These are phyloP conservation scores for Mycena sanguinolenta DNA, from an alignment of 768 basidiomycete genomes.

Conservation along the genomic window DNA sequence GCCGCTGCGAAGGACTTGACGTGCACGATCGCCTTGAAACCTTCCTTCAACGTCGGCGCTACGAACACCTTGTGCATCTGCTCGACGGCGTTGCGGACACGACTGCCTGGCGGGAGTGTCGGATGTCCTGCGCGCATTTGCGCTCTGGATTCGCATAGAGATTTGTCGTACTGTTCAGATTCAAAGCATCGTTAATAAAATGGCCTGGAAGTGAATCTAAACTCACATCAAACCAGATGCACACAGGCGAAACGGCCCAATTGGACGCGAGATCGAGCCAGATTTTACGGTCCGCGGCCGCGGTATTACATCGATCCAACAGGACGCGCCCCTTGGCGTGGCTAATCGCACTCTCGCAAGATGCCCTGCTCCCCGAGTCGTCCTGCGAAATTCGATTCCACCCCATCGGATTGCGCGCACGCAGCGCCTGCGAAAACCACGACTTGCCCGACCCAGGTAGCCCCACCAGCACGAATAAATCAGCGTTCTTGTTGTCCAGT, in stretches of 20 bases:
- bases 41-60: slow-evolving; percentile 62
- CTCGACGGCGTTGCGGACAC: slow-evolving; percentile 67
- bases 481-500: slow-evolving; percentile 45
- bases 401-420: slow-evolving; percentile 56
- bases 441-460: slow-evolving; percentile 75
- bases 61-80: slow-evolving; percentile 65
- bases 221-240: slow-evolving; percentile 64
- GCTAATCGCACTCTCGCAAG: slow-evolving; percentile 67
- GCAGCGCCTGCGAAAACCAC: slow-evolving; percentile 63
- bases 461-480: slow-evolving; percentile 70
- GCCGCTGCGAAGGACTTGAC: slow-evolving; percentile 67
- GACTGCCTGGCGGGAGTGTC: slow-evolving; percentile 66
- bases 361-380: slow-evolving; percentile 62
- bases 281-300: slow-evolving; percentile 57
- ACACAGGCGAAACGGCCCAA: slow-evolving; percentile 61
- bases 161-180: slow-evolving; percentile 52
- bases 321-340: slow-evolving; percentile 56
- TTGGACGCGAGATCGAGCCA: slow-evolving; percentile 66
- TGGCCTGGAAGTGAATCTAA: slow-evolving; percentile 1
- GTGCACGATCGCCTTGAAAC: slow-evolving; percentile 63
- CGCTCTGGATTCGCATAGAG: slow-evolving; percentile 66
- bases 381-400: slow-evolving; percentile 70
- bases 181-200: neutral
- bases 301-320: slow-evolving; percentile 70
- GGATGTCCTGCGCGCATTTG: slow-evolving; percentile 71